Evolutionary conservation across 805 yeast genomes (phyloP), one percentile per base, ranked within the genome.

Genomic region (Pichia occidentalis): DNA sequence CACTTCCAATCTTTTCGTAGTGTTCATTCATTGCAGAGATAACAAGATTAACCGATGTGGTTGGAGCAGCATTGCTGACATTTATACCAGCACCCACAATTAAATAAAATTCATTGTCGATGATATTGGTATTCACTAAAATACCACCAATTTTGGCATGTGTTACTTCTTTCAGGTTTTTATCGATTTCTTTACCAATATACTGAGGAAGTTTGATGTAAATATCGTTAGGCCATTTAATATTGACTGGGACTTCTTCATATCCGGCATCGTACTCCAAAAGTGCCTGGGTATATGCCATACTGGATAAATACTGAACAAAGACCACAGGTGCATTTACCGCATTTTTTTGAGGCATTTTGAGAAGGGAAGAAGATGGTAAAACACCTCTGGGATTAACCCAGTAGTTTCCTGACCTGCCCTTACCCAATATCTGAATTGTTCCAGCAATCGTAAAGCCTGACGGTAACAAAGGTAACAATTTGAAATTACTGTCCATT

Each of bases 151-250:
- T 72, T 54, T 90, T 90, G 14, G 75, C 74, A 57, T 75, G 83
- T 5, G 76, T 73, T 24, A 78, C 79, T 32, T 81, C 86, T 20
- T 63, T 67, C 11, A 55, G 46, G 9, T 50, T 46, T 5, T 28
- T 18, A 4, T 44, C 42, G 2, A 45, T 31, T 4, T 54, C 54
- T 14, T 54, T 48, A 2, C 55, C 53, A 29, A 70, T 70, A 46
- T 63, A 72, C 37, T 77, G 77, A 1, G 95, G 94, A 39, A 74
- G 77, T 49, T 76, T 56, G 4, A 81, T 76, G 54, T 85, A 92
- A 11, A 92, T 63, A 58, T 92, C 99, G 56, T 92, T 92, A 2
- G 99, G 99, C 99, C 99, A 92, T 56, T 92, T 92, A 43, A 92
- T 70, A 35, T 76, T 70, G 12, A 90, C 67, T 0, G 95, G 97